phyloP scores from a whole-genome alignment of 1,284 basidiomycete species.

The Pseudozyma tsukubaensis region DNA sequence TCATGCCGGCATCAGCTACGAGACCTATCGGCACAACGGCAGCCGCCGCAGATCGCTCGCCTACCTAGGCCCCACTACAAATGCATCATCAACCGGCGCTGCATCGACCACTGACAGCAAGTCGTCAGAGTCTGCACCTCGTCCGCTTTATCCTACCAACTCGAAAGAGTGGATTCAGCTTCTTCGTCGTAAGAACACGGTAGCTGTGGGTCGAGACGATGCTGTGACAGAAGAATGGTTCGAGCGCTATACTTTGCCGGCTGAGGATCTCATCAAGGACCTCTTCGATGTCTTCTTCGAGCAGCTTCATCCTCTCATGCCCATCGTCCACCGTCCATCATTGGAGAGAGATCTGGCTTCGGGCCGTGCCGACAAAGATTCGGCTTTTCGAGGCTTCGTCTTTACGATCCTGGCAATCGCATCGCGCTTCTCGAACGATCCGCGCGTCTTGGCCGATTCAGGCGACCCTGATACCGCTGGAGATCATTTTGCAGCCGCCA shows the following conservation, averaged over 20 bases:
- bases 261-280: conserved; percentile 43
- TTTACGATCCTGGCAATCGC: conserved; percentile 62
- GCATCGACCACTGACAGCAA: conserved; percentile 3
- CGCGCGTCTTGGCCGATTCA: conserved; percentile 51
- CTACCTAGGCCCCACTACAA: not conserved
- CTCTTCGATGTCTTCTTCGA: conserved; percentile 55
- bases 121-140: conserved; percentile 13
- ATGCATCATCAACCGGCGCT: not conserved
- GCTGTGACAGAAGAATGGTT: conserved; percentile 56
- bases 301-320: conserved; percentile 58
- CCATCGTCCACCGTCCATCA: conserved; percentile 57
- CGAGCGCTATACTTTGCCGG: conserved; percentile 54
- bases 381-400: conserved; percentile 60
- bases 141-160: conserved; percentile 55
- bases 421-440: conserved; percentile 56
- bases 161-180: conserved; percentile 60
- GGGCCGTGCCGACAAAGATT: conserved; percentile 55
- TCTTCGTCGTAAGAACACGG: conserved; percentile 57
- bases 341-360: conserved; percentile 49
- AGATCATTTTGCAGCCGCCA: conserved; percentile 61
- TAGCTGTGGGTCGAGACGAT: conserved; percentile 61
- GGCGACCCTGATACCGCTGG: conserved; percentile 54
- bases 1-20: conserved; percentile 49
- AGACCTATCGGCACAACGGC: conserved; percentile 29
- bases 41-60: conserved; percentile 2